Base-by-base conservation (phyloP, 2,329 filamentous ascomycete genomes). In the Claviceps sorghi region DNA sequence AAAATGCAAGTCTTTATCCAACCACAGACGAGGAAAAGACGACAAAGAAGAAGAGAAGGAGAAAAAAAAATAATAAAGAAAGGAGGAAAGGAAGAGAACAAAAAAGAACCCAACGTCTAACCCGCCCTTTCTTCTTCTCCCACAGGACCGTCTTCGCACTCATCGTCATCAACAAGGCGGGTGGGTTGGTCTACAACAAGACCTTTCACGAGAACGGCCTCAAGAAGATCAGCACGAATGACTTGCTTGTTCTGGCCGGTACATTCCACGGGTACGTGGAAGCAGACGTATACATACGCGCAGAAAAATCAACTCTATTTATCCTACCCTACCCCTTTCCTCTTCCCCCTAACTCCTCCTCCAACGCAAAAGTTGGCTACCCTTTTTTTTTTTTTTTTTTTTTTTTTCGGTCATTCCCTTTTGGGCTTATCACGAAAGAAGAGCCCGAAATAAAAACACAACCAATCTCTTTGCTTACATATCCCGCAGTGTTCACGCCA, bases 91-190 rank as follows among this genome's bases (percentile, higher is more conserved):
- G n/a, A n/a, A n/a, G n/a, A 7, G 22, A 30, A 44, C 1, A 13
- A 36, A 30, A 4, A 8, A 17, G 10, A 10, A 8, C 22, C 15
- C 22, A 2, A 30, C 21, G 13, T 19, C 32, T 19, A 15, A 29
- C 32, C 13, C 40, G 2, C 38, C 32, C 32, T 26, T 26, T 1
- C 34, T 17, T n/a, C 4, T 42, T n/a, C 38, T 21, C 22, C 1
- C 32, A 10, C 44, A 97, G 90, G 93, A 87, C 89, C 59, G 86
- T 98, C 67, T 93, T 94, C 69, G 83, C 90, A 54, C 84, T 98
- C 64, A 89, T 97, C 67, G 85, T 98, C 67, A 95, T 98, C 75
- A 97, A 96, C 77, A 98, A 98, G 78, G 90, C 93, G 58, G 93
- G 90, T 55, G 93, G 93, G 61, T 79, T 98, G 51, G 84, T 98